These are phyloP conservation scores for Phytopythium oedochilum DNA, from an alignment of 352 stramenopile genomes.

Conservation along the genomic window DNA sequence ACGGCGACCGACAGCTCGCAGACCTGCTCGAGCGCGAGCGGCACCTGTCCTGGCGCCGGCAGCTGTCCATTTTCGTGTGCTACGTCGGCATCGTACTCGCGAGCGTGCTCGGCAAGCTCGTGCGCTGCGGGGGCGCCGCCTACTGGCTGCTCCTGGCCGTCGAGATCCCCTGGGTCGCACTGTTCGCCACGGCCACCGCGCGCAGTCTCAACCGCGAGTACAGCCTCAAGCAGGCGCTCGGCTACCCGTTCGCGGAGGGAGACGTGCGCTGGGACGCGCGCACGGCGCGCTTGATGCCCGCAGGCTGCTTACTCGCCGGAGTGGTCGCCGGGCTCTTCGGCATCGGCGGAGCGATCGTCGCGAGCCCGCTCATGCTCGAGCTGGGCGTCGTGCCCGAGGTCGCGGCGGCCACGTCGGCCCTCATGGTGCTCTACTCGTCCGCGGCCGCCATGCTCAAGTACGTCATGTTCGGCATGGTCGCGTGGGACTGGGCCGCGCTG, in stretches of 20 bases:
- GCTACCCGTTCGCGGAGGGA: slow-evolving; percentile 31
- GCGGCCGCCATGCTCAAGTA: slow-evolving; percentile 51
- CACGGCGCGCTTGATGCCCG: slow-evolving; percentile 35
- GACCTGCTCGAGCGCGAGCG: slow-evolving; percentile 28
- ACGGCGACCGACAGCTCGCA: slow-evolving; percentile 2
- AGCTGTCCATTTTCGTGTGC: slow-evolving; percentile 32
- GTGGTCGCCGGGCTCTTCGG: slow-evolving; percentile 50
- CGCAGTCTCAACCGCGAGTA: slow-evolving; percentile 22
- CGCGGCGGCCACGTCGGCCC: slow-evolving; percentile 22
- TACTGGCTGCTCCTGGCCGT: slow-evolving; percentile 49
- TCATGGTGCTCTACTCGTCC: slow-evolving; percentile 56
- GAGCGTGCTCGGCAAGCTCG: slow-evolving; percentile 20
- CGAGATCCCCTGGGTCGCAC: slow-evolving; percentile 49
- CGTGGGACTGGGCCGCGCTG: slow-evolving; percentile 46
- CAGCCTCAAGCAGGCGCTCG: slow-evolving; percentile 32
- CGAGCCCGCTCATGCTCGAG: slow-evolving; percentile 26
- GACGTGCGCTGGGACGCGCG: slow-evolving; percentile 44
- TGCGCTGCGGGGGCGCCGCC: slow-evolving; percentile 28
- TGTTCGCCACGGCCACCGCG: slow-evolving; percentile 25
- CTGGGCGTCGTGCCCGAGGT: slow-evolving; percentile 34
- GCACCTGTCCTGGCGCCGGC: slow-evolving; percentile 31
- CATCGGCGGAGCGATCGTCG: slow-evolving; percentile 38
- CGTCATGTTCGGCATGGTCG: slow-evolving; percentile 45
- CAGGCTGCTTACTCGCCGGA: slow-evolving; percentile 30
- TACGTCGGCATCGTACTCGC: slow-evolving; percentile 29